These are phyloP conservation scores for Penicillium sp. DNA, from an alignment of 2,329 filamentous ascomycete genomes.

Conservation along the genomic window DNA sequence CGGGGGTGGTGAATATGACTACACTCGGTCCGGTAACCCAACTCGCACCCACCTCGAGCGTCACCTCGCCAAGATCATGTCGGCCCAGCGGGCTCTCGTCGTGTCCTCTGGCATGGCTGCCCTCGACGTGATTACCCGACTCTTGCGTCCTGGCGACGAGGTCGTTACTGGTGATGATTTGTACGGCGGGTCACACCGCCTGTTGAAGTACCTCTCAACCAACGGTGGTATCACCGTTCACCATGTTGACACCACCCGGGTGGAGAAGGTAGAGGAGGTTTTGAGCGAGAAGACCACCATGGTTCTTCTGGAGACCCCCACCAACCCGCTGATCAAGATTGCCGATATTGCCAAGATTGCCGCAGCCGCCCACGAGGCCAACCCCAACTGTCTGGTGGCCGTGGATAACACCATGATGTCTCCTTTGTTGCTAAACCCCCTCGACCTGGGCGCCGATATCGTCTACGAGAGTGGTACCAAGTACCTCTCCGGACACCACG, in stretches of 20 bases:
- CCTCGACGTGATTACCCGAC: constrained; percentile 89
- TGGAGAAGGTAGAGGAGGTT: constrained; percentile 67
- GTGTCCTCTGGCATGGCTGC: constrained; percentile 98
- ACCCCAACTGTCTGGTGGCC: constrained; percentile 76
- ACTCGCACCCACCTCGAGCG: constrained; percentile 94
- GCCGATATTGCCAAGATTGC: constrained; percentile 86
- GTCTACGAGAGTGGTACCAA: constrained; percentile 98
- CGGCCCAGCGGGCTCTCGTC: constrained; percentile 82
- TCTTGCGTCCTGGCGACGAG: constrained; percentile 89
- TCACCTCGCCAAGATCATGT: constrained; percentile 99
- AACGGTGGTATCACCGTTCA: constrained; percentile 92
- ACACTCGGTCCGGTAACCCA: constrained; percentile 95
- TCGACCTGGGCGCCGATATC: constrained; percentile 92
- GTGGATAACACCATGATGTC: constrained; percentile 99
- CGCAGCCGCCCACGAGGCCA: constrained; percentile 71
- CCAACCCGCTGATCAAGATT: constrained; percentile 97
- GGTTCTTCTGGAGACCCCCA: constrained; percentile 94
- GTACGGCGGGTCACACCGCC: constrained; percentile 91
- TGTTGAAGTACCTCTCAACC: constrained; percentile 86
- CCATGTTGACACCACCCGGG: constrained; percentile 89
- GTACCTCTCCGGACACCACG: constrained; percentile 96
- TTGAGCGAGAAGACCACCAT: constrained; percentile 83
- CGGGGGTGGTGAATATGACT: constrained; percentile 91
- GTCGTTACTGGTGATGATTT: constrained; percentile 96
- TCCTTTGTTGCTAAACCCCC: constrained; percentile 87